Conservation (phyloP, 163 green algal genomes). For the Trebouxia gelatinosa region DNA sequence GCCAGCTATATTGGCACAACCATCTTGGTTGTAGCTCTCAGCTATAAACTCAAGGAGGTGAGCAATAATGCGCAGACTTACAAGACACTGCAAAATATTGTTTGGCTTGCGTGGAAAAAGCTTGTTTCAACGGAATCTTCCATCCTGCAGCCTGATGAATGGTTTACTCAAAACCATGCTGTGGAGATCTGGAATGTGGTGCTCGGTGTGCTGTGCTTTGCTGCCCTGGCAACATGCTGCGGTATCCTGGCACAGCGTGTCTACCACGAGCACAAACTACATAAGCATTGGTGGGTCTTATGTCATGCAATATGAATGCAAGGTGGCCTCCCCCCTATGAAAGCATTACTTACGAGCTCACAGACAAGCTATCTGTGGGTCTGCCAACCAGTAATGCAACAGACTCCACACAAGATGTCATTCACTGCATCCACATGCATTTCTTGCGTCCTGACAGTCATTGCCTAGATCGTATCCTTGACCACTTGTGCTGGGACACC, state of each 20-base stretch:
- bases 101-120: background rate
- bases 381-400: background rate
- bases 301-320: background rate
- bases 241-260: background rate
- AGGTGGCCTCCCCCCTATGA: background rate
- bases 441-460: background rate
- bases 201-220: constrained; percentile 12
- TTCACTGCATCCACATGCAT: background rate
- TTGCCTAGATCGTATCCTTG: background rate
- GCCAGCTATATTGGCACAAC: constrained; percentile 13
- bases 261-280: background rate
- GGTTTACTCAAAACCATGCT: constrained; percentile 17
- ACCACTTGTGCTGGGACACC: background rate
- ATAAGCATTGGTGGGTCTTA: constrained; percentile 2
- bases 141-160: background rate
- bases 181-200: constrained; percentile 22
- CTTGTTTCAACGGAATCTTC: too few relatives aligned
- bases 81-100: background rate
- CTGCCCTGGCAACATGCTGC: constrained; percentile 2
- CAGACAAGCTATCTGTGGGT: background rate
- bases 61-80: background rate
- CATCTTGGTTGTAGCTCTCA: constrained; percentile 10
- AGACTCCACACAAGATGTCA: background rate
- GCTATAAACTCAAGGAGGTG: constrained; percentile 2
- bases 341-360: too few relatives aligned